These are phyloP conservation scores for Termitomyces sp. DNA, from an alignment of 768 basidiomycete genomes.

Conservation along the genomic window DNA sequence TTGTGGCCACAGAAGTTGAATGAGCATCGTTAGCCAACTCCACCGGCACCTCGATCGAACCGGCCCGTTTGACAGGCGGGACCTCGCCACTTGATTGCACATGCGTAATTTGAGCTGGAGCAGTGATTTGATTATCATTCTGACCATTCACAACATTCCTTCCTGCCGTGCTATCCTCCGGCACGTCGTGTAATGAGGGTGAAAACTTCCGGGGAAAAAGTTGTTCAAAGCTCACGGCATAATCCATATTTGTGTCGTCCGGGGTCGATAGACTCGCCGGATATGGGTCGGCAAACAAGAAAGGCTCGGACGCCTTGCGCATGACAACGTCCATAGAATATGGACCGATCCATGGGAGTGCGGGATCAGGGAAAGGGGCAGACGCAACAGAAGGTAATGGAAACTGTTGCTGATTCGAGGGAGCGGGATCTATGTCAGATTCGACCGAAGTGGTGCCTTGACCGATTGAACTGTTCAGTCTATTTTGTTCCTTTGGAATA, in stretches of 20 bases:
- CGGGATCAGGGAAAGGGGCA: not conserved
- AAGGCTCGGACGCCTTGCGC: slow-evolving; percentile 22
- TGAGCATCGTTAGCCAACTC: not conserved
- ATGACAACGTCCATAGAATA: slow-evolving; percentile 8
- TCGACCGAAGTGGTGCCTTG: not conserved
- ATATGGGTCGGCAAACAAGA: slow-evolving; percentile 36
- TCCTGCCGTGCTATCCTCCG: not conserved
- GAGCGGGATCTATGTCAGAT: not conserved
- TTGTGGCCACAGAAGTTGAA: no score
- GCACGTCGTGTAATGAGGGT: not conserved
- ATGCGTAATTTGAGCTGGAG: not conserved
- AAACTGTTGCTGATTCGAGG: not conserved
- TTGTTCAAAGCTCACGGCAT: not conserved
- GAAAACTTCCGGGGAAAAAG: not conserved
- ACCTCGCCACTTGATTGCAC: not conserved
- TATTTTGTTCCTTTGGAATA: no score
- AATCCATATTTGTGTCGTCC: slow-evolving; percentile 2
- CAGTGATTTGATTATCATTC: not conserved
- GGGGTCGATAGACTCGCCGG: slow-evolving; percentile 46
- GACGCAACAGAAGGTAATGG: not conserved
- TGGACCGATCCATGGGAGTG: not conserved
- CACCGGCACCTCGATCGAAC: not conserved
- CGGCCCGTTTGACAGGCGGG: not conserved
- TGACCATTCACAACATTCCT: not conserved
- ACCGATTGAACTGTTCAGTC: not conserved